These are phyloP conservation scores for Cephaloascus fragrans DNA, from an alignment of 805 yeast genomes.

Conservation along the genomic window DNA sequence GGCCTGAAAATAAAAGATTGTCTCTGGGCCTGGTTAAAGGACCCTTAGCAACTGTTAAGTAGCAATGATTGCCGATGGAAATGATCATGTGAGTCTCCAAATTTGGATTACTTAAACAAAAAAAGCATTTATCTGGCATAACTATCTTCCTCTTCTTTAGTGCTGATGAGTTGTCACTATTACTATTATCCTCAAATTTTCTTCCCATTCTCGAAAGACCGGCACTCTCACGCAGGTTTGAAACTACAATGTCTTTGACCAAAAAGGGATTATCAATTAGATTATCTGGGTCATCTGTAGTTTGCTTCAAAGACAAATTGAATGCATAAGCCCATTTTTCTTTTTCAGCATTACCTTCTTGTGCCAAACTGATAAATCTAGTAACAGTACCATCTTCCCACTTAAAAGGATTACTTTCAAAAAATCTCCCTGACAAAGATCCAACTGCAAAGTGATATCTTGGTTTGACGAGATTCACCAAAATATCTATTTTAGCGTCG, in stretches of 20 bases:
- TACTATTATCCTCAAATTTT: neutral
- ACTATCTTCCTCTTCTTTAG: slow-evolving; percentile 28
- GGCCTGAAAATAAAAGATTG: slow-evolving; percentile 57
- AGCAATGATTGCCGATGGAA: slow-evolving; percentile 57
- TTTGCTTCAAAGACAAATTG: slow-evolving; percentile 19
- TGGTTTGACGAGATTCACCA: slow-evolving; percentile 40
- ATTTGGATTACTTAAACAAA: slow-evolving; percentile 74
- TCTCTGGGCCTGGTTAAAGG: slow-evolving; percentile 54
- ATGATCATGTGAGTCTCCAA: slow-evolving; percentile 74
- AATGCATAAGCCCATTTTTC: slow-evolving; percentile 76
- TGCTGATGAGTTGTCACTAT: neutral
- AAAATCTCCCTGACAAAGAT: slow-evolving; percentile 32
- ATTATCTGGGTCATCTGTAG: slow-evolving; percentile 9
- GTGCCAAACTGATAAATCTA: slow-evolving; percentile 57
- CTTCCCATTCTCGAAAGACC: neutral
- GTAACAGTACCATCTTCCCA: slow-evolving; percentile 43
- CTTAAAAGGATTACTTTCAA: slow-evolving; percentile 47
- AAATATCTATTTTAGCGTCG: slow-evolving; percentile 31
- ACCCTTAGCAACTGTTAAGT: slow-evolving; percentile 78
- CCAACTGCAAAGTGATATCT: slow-evolving; percentile 61
- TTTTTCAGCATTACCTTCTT: slow-evolving; percentile 40
- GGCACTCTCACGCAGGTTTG: slow-evolving; percentile 1
- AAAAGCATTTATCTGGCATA: slow-evolving; percentile 60
- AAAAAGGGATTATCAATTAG: slow-evolving; percentile 20
- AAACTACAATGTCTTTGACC: slow-evolving; percentile 4